Base-by-base conservation (phyloP, 805 yeast genomes). In the Ogataea paraovalis region DNA sequence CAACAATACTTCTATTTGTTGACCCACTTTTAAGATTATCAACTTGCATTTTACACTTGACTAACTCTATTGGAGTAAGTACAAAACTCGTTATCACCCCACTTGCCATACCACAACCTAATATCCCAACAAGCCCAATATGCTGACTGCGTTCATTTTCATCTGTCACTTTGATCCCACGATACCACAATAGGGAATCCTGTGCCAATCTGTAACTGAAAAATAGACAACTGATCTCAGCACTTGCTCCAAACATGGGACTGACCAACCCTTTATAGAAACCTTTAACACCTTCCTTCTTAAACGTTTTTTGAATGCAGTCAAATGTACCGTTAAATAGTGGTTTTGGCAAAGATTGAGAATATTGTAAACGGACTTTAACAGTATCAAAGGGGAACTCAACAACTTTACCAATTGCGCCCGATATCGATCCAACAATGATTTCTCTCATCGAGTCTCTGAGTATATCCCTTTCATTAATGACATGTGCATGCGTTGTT, bases 341-440 rank as follows among this genome's bases (percentile, higher is more conserved):
- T 0, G 78, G 75, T 7, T 57, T 50, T 3, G 68, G 62, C 27
- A 80, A 70, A 7, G 90, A 84, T 59, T 87, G 94, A 1, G 89
- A 79, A 46, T 66, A 68, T 60, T 85, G 92, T 27, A 92, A 72
- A 48, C 97, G 74, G 3, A 91, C 98, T 66, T 91, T 91, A 40
- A 90, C 76, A 0, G 97, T 92, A 59, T 91, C 98, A 55, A 91
- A 89, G 0, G 98, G 98, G 58, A 83, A 91, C 65, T 91, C 98
- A 13, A 91, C 78, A 27, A 85, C 57, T 62, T 91, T 92, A 1
- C 96, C 97, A 3, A 81, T 65, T 46, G 88, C 84, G 14, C 98
- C 98, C 0, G 97, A 79, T 1, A 77, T 56, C 2, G 82, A 80
- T 12, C 83, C 83, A 45, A 62, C 70, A 2, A 69, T 56, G 20